Conservation (phyloP, 768 basidiomycete species). For the Hygrocybe punicea region DNA sequence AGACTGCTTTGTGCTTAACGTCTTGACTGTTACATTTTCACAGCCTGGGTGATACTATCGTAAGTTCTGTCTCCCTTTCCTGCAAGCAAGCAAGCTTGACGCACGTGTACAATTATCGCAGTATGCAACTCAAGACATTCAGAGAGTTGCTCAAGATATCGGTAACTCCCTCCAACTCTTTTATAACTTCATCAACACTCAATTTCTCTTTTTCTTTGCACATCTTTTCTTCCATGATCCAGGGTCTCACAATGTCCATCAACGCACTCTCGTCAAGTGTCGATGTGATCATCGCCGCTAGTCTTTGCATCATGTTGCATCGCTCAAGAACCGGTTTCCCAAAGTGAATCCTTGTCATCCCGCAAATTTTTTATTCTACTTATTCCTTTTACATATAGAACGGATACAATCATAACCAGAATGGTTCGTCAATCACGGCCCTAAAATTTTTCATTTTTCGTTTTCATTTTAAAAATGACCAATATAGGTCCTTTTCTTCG, state of each 20-base stretch:
- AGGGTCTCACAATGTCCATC: slow-evolving; percentile 11
- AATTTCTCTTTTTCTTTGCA: too few species aligned
- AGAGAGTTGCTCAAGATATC: background rate
- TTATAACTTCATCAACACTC: background rate
- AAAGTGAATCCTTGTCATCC: slow-evolving; percentile 2
- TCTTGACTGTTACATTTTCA: too few species aligned
- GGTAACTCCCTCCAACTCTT: background rate
- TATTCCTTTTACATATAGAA: slow-evolving; percentile 7
- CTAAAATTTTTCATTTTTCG: background rate
- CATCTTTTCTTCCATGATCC: background rate
- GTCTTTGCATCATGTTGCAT: slow-evolving; percentile 10
- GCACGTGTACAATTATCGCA: too few species aligned
- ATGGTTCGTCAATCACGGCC: slow-evolving; percentile 9
- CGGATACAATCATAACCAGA: slow-evolving; percentile 22
- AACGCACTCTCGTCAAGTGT: slow-evolving; percentile 11
- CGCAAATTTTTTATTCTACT: background rate
- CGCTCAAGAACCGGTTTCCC: slow-evolving; percentile 13
- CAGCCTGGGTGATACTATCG: too few species aligned
- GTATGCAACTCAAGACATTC: too few species aligned
- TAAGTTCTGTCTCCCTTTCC: too few species aligned
- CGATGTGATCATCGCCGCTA: slow-evolving; percentile 17
- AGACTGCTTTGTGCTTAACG: too few species aligned
- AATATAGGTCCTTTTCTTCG: slow-evolving; percentile 20
- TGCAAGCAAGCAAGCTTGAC: too few species aligned
- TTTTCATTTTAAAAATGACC: too few species aligned